Base-by-base conservation (phyloP, 148 eudicot genomes). In the Rhododendron mucronatum region DNA sequence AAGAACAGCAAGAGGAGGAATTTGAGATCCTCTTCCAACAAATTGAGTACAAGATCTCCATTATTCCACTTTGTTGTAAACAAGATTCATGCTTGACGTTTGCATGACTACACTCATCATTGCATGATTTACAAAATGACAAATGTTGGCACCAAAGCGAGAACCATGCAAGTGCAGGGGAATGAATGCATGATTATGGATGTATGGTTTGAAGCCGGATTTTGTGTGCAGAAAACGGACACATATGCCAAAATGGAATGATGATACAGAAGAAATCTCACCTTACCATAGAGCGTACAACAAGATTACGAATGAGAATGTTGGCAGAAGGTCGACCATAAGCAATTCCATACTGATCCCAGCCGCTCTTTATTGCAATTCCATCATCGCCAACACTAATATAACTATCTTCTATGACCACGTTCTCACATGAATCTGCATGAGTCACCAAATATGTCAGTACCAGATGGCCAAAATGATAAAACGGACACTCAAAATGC, bases 331-430 rank as follows among this genome's bases (percentile, higher is more conserved):
- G 93, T 14, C 90, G 90, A 5, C 82, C 91, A 87, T 90, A 91
- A 81, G 91, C 89, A 84, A 91, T 90, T 50, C 93, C 93, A 69
- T 91, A 91, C 75, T 90, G 90, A 89, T 91, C 93, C 93, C 93
- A 91, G 50, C 93, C 93, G 73, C 93, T 91, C 84, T 91, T 91
- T 44, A 91, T 90, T 44, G 93, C 93, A 81, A 91, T 85, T 47
- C 88, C 88, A 85, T 91, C 93, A n/a, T 91, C 92, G 20, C 86
- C 86, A 53, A 97, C 99, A 67, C 99, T 94, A 79, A 97, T 97
- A 89, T 96, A 97, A 88, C 98, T 88, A 88, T 97, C 94, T 90
- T 97, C 99, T 71, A 97, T 95, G 57, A 95, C 89, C 99, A 97
- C 90, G 89, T 95, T 94, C 86, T 94, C 95, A 83, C 98, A 97